A percentile compares a stretch with the other conserved stretches of the same genome.
Evolutionary conservation across 805 yeast species (phyloP).

Genomic region (Gaillardinia entomophila): DNA sequence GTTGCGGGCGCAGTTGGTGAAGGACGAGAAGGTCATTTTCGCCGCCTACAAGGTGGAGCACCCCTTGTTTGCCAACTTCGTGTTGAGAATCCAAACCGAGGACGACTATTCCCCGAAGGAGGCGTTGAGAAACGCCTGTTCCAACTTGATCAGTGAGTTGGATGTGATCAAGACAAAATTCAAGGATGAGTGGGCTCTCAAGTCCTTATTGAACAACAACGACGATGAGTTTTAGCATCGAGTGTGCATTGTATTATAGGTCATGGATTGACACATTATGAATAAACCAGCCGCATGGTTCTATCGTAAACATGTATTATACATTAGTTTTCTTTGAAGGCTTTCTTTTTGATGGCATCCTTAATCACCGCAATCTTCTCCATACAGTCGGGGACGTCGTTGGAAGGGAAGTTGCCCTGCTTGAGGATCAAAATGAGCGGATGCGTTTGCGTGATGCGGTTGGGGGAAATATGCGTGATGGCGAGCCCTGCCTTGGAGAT

Average conservation of each 20-base stretch:
- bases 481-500: conserved; percentile 70
- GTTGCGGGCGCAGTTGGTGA: conserved; percentile 76
- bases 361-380: conserved; percentile 45
- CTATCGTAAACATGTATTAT: neutral
- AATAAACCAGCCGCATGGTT: too few relatives aligned
- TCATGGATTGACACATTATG: neutral
- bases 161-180: conserved; percentile 71
- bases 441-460: conserved; percentile 63
- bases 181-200: conserved; percentile 88
- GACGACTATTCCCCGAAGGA: conserved; percentile 90
- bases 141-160: conserved; percentile 72
- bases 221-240: conserved; percentile 23
- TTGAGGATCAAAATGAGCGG: conserved; percentile 42
- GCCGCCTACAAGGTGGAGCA: conserved; percentile 98
- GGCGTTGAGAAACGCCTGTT: conserved; percentile 87
- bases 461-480: conserved; percentile 77
- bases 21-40: conserved; percentile 84
- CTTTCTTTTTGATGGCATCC: conserved; percentile 51
- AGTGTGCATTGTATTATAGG: neutral
- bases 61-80: conserved; percentile 92
- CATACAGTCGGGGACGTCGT: conserved; percentile 37
- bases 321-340: conserved; percentile 14
- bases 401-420: conserved; percentile 37
- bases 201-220: conserved; percentile 58
- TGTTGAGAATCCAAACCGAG: conserved; percentile 91